Evolutionary conservation across 768 basidiomycete genomes (phyloP), one percentile per base, ranked within the genome.

Genomic region (Russula olivacea): DNA sequence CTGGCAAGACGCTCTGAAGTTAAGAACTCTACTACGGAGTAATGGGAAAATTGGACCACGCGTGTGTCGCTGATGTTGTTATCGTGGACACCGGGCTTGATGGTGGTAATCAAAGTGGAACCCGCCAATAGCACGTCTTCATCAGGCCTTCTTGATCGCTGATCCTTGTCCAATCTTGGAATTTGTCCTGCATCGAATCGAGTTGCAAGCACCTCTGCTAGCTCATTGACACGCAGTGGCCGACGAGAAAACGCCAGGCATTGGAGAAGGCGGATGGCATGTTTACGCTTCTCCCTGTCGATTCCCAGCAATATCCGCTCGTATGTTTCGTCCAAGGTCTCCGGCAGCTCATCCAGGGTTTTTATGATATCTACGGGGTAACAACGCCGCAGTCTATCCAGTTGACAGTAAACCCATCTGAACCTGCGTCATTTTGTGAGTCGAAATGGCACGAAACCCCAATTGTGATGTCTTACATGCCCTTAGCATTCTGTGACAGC

Each of bases 41-140:
- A 48, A 32, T 58, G 56, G 32, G 56, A 58, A 25, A 58, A 58
- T 47, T 51, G 58, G 30, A 41, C 28, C 9, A 50, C 10, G n/a
- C 36, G 47, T 1, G 17, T n/a, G 6, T 58, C 48, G 15, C 19
- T 9, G 23, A 19, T 6, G 17, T 49, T 3, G 5, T 11, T 3
- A 4, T 3, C 4, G 32, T 11, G n/a, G 32, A 1, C 32, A 1
- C 11, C 52, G 2, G 12, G n/a, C 19, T 36, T 21, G 19, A 53
- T 21, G 6, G 21, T 14, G 32, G 34, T 6, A 12, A 53, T n/a
- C n/a, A 53, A 36, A n/a, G 52, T 36, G 34, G 52, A 53, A 53
- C 52, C 36, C 21, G 52, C 52, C 1, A 32, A 53, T 1, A 53
- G 21, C 11, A 53, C 32, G 12, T 34, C 52, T 14, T 53, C 12